Percentiles rank a stretch among this genome's conserved stretches.
phyloP scores from a whole-genome alignment of 805 yeast genomes.

The Saturnispora zaruensis region DNA sequence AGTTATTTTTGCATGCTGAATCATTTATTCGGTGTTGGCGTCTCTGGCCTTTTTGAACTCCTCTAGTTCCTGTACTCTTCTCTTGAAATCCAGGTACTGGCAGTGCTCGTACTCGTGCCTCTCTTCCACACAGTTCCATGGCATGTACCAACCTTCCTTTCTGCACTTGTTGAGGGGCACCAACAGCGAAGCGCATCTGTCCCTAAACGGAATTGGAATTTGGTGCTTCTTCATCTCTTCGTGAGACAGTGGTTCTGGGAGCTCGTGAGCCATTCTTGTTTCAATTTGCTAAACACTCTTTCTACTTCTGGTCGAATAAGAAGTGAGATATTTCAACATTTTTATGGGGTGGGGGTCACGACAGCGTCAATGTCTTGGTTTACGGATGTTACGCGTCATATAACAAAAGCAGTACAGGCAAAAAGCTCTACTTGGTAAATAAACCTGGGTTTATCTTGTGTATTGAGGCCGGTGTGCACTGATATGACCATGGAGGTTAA shows the following conservation, averaged over 20 bases:
- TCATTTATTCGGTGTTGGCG: slow-evolving; percentile 5
- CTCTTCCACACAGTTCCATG: slow-evolving; percentile 70
- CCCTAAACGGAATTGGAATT: slow-evolving; percentile 74
- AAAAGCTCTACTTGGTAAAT: not conserved
- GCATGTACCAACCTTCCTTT: slow-evolving; percentile 45
- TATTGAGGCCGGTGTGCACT: not conserved
- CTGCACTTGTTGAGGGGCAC: slow-evolving; percentile 58
- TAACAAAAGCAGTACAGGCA: not conserved
- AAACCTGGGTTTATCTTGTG: not conserved
- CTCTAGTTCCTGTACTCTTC: slow-evolving; percentile 69
- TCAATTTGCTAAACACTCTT: not conserved
- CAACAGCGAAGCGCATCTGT: slow-evolving; percentile 65
- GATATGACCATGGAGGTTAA: not conserved
- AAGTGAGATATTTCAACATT: not conserved
- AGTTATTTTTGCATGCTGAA: not conserved
- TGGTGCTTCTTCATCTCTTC: slow-evolving; percentile 76
- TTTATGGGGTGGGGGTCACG: not conserved
- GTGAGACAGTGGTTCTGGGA: slow-evolving; percentile 55
- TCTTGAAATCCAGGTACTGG: slow-evolving; percentile 69
- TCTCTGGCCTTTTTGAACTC: slow-evolving; percentile 38
- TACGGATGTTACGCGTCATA: not conserved
- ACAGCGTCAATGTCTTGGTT: not conserved
- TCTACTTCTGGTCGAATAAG: not conserved
- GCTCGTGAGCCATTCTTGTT: slow-evolving; percentile 19
- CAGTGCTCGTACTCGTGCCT: slow-evolving; percentile 81